A percentile compares a stretch with the other conserved stretches of the same genome.
phyloP scores from a whole-genome alignment of 495 filamentous ascomycete species.

The Diplogelasinospora grovesii region DNA sequence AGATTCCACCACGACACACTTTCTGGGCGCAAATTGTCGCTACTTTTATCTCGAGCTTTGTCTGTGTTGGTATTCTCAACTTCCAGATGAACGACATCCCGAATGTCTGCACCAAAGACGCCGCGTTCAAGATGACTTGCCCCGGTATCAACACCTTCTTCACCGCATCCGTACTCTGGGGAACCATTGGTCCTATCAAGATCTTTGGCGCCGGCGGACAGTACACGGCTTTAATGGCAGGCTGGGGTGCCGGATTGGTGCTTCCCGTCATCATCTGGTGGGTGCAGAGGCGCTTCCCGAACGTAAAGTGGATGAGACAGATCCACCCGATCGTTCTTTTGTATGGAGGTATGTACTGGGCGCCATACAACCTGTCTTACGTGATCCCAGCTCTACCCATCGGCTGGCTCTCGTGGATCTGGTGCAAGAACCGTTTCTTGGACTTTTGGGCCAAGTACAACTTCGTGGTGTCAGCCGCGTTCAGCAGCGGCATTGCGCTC shows the following conservation, averaged over 20 bases:
- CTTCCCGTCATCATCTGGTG: slow-evolving; percentile 22
- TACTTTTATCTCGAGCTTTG: slow-evolving; percentile 27
- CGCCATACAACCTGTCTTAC: slow-evolving; percentile 31
- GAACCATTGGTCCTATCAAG: slow-evolving; percentile 34
- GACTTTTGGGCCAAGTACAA: slow-evolving; percentile 22
- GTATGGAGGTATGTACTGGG: slow-evolving; percentile 24
- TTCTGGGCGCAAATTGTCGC: slow-evolving; percentile 31
- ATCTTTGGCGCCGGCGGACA: slow-evolving; percentile 31
- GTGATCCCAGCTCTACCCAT: slow-evolving; percentile 27
- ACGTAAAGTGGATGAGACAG: slow-evolving; percentile 24
- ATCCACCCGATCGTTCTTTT: slow-evolving; percentile 31
- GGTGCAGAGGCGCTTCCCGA: slow-evolving; percentile 16
- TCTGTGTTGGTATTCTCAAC: slow-evolving; percentile 30
- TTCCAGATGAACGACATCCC: slow-evolving; percentile 34
- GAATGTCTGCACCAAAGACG: slow-evolving; percentile 29
- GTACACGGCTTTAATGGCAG: slow-evolving; percentile 27
- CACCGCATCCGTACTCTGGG: slow-evolving; percentile 34
- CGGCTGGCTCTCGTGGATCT: slow-evolving; percentile 32
- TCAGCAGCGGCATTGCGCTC: slow-evolving; percentile 28
- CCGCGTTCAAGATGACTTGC: slow-evolving; percentile 31
- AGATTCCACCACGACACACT: slow-evolving; percentile 35
- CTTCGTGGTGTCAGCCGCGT: slow-evolving; percentile 32
- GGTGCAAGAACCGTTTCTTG: slow-evolving; percentile 27
- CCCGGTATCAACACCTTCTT: slow-evolving; percentile 35
- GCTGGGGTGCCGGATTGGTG: slow-evolving; percentile 30